These are phyloP conservation scores for Blastobotrys attinorum DNA, from an alignment of 805 yeast genomes.

Conservation along the genomic window DNA sequence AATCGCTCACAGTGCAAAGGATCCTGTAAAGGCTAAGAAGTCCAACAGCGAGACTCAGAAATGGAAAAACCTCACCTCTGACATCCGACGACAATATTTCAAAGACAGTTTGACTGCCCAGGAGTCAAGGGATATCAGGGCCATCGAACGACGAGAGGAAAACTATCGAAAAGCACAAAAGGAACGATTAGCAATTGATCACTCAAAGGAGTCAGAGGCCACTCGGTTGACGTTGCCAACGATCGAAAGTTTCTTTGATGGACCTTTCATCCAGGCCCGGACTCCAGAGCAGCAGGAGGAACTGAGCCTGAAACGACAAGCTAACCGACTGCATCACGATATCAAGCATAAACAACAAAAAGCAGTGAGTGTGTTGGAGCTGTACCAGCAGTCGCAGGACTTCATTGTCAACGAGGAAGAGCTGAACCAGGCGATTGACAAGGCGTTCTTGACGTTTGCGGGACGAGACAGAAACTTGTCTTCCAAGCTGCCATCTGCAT, in stretches of 20 bases:
- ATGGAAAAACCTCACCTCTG: slow-evolving; percentile 47
- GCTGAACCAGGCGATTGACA: slow-evolving; percentile 48
- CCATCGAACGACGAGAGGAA: slow-evolving; percentile 30
- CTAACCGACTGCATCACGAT: slow-evolving; percentile 55
- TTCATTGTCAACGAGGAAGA: slow-evolving; percentile 69
- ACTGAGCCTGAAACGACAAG: slow-evolving; percentile 50
- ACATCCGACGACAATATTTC: slow-evolving; percentile 65
- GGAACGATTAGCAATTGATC: slow-evolving; percentile 26
- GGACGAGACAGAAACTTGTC: neutral
- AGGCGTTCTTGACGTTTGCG: slow-evolving; percentile 36
- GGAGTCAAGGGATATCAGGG: slow-evolving; percentile 40
- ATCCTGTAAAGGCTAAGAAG: slow-evolving; percentile 32
- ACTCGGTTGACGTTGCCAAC: slow-evolving; percentile 70
- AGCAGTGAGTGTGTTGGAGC: slow-evolving; percentile 51
- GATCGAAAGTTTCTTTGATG: slow-evolving; percentile 46
- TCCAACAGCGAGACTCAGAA: slow-evolving; percentile 27
- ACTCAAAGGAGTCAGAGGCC: slow-evolving; percentile 35
- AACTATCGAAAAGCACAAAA: slow-evolving; percentile 30
- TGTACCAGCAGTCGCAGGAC: slow-evolving; percentile 61
- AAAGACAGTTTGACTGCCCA: slow-evolving; percentile 53
- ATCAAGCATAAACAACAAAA: slow-evolving; percentile 44
- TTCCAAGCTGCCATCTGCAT: neutral
- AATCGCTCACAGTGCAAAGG: slow-evolving; percentile 45
- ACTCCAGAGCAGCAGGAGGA: slow-evolving; percentile 59
- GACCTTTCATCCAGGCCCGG: slow-evolving; percentile 65